These are phyloP conservation scores for Galeopsis tetrahit DNA, from an alignment of 257 asterid species.

Conservation along the genomic window DNA sequence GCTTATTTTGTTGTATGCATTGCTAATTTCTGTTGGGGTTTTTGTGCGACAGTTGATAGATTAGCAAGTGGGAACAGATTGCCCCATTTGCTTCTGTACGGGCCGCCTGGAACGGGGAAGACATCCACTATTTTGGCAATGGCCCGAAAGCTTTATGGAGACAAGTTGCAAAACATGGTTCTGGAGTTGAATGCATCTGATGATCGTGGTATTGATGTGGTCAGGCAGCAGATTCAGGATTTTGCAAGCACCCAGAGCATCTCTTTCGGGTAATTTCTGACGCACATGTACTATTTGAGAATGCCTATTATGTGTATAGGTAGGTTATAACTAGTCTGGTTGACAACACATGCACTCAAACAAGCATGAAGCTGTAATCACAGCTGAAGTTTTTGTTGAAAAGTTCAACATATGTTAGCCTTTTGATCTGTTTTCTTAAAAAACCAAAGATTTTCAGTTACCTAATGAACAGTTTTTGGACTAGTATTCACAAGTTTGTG, in stretches of 20 bases:
- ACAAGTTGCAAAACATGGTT: constrained; percentile 87
- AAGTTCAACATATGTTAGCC: constrained; percentile 9
- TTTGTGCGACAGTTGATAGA: constrained; percentile 70
- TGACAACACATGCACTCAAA: not conserved
- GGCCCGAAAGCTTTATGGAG: constrained; percentile 88
- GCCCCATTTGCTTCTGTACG: constrained; percentile 94
- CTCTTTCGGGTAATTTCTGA: constrained; percentile 70
- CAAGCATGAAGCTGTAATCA: constrained; percentile 5
- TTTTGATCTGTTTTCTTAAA: not conserved
- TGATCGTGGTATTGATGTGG: constrained; percentile 96
- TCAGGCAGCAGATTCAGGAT: constrained; percentile 98
- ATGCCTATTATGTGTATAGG: not conserved
- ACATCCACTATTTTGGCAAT: constrained; percentile 91
- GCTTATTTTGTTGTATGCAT: constrained; percentile 12
- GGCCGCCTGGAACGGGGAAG: constrained; percentile 99
- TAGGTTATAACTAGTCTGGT: not conserved
- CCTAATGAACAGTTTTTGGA: not conserved
- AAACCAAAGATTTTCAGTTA: not conserved
- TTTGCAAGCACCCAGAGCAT: constrained; percentile 98
- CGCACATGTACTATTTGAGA: not conserved
- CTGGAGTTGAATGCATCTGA: constrained; percentile 98
- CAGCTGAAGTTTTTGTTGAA: not conserved
- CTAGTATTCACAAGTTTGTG: not conserved
- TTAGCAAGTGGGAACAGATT: constrained; percentile 85
- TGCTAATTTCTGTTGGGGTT: constrained; percentile 20